Base-by-base conservation (phyloP, 164 flowering plant species). In the Euptelea pleiosperma region DNA sequence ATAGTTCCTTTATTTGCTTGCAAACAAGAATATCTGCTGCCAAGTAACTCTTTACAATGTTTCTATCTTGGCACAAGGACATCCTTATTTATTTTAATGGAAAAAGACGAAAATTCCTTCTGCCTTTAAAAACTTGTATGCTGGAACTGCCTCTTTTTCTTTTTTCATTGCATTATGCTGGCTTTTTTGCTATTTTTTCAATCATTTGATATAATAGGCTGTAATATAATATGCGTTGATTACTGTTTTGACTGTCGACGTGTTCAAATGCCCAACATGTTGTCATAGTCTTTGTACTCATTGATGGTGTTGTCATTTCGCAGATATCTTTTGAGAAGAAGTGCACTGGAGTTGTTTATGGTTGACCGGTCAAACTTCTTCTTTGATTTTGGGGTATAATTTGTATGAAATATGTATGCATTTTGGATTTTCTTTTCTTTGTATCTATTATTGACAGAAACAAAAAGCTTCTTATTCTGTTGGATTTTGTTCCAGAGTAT, bases 321-420 rank as follows among this genome's bases (percentile, higher is more conserved):
- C 91, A 94, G 99, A 66, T 94, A 90, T 70, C 94, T 94, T 50
- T 68, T 94, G 52, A 76, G 99, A 67, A 85, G 99, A 73, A 94
- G 99, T 79, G 97, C 95, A 6, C 74, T 94, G 71, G 99, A 94
- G 65, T 72, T 94, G 48, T 91, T 94, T 78, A 89, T 94, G 96
- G 82, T 91, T 76, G 97, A 94, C 62, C 82, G 96, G 14, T 86
- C 95, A 66, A 94, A 94, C 68, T 94, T 79, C 84, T 94, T 94
- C 79, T 89, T 94, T 74, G 97, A 94, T 80, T 94, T 94, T 66
- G 96, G 91, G 93, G 99, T 94, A 85, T 31, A 43, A 12, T 28
- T 11, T 57, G 18, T 40, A 22, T 3, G 12, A 33, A 40, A 35
- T 40, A 25, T 37, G 19, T 40, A 25, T 37, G 19, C 19, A 8